Evolutionary conservation across 2,329 filamentous ascomycete genomes (phyloP), one percentile per base, ranked within the genome.

Genomic region (Clonostachys sp.): DNA sequence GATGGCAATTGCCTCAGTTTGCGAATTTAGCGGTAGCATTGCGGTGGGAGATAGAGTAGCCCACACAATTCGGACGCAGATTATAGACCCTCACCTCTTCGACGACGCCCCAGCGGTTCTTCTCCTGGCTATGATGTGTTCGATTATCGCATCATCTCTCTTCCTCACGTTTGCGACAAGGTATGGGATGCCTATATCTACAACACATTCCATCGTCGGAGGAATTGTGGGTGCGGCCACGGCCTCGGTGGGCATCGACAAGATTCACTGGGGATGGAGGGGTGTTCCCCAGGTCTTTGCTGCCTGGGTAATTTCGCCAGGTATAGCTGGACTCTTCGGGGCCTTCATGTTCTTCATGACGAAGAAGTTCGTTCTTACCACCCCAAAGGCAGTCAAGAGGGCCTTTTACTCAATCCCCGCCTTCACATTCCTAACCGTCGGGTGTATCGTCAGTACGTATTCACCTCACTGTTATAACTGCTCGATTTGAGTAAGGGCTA

Each of bases 81-180:
- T 78, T 48, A 67, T 78, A 51, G 63, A 67, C 12, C 67, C 67
- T 35, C 57, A 66, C 13, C 60, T 70, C 33, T 81, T 71, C 52
- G 60, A 66, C 13, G 57, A 63, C 7, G 60, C 71, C 18, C 73
- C 76, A 0, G 65, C 63, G 20, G 70, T 78, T 5, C 72, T 78
- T 24, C 71, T 78, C 59, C 60, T 79, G 39, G 74, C 64, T 47
- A 81, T 82, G 72, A 72, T 77, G 54, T 79, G 77, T 53, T 73
- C 75, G 30, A 67, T 78, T 46, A 56, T 78, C 41, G 73, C 70
- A 5, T 78, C 69, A 0, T 74, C 75, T 1, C 57, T 71, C n/a
- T 80, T 76, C 51, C 67, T 80, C 14, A 78, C 75, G 2, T 55
- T 76, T 43, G 76, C 76, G 2, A 80, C 77, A 2, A 61, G 67